Conservation (phyloP, 192 early-diverging fungal genomes). For the Backusella morwellensis region DNA sequence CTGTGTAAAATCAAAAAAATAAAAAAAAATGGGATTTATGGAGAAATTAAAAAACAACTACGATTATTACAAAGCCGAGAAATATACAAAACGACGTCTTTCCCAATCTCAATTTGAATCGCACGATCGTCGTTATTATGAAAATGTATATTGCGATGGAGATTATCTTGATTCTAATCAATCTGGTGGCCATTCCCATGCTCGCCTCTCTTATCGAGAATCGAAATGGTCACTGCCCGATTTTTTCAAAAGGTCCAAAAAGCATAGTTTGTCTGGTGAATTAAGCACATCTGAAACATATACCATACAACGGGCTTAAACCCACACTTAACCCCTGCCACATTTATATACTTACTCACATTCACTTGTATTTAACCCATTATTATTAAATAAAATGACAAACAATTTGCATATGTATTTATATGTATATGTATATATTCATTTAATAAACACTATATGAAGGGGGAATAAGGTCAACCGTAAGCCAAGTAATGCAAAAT, state of each 20-base stretch:
- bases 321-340: background rate
- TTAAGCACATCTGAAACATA: background rate
- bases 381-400: background rate
- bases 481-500: background rate
- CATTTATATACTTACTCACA: background rate
- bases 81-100: conserved; percentile 28
- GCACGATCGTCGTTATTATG: conserved; percentile 19
- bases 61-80: conserved; percentile 18
- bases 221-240: conserved; percentile 2
- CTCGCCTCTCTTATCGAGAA: background rate
- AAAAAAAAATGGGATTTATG: conserved; percentile 36
- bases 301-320: background rate
- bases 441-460: background rate
- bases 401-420: background rate
- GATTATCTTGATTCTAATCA: conserved; percentile 13
- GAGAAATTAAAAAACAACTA: conserved; percentile 7
- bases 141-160: conserved; percentile 20
- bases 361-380: background rate
- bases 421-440: background rate
- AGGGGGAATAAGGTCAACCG: background rate
- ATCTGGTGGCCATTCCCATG: background rate
- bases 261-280: background rate
- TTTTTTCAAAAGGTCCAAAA: background rate
- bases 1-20: background rate
- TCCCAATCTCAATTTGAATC: conserved; percentile 23